Evolutionary conservation across 345 rosid species (phyloP).

Genomic region (Durio zibethinus): DNA sequence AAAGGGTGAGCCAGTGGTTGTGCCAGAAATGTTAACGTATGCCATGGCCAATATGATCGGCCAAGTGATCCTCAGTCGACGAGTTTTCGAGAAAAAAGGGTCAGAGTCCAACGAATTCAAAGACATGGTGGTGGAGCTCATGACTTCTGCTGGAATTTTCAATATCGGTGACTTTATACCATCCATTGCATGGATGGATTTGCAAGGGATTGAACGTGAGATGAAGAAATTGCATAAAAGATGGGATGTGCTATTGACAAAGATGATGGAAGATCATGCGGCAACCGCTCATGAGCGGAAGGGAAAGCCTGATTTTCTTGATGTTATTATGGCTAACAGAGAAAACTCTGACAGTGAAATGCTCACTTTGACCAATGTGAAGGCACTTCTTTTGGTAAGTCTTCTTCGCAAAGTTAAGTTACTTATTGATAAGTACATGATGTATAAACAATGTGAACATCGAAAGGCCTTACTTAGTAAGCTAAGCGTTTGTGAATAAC

Average conservation of each 20-base stretch:
- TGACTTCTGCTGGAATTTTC: conserved; percentile 48
- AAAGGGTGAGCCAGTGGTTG: conserved; percentile 29
- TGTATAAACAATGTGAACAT: background rate
- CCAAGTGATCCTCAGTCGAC: conserved; percentile 43
- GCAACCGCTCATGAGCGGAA: conserved; percentile 30
- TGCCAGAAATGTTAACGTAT: conserved; percentile 44
- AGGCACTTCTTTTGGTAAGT: conserved; percentile 55
- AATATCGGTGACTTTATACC: conserved; percentile 62
- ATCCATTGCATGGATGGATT: conserved; percentile 57
- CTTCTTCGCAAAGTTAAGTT: background rate
- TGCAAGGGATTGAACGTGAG: conserved; percentile 52
- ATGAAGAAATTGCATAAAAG: conserved; percentile 51
- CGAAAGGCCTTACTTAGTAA: background rate
- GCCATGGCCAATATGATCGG: conserved; percentile 61
- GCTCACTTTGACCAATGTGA: conserved; percentile 42
- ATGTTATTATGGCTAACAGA: conserved; percentile 32
- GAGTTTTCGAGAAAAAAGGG: conserved; percentile 44
- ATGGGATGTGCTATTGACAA: conserved; percentile 41
- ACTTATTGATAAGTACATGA: background rate
- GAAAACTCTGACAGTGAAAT: conserved; percentile 28
- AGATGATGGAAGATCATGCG: conserved; percentile 49
- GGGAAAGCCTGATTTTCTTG: conserved; percentile 57
- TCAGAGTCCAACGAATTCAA: conserved; percentile 46
- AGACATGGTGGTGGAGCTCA: conserved; percentile 61
- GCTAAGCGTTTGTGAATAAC: too few species aligned